Evolutionary conservation across 169 alveolate genomes (phyloP), one percentile per base, ranked within the genome.

Genomic region (Cryptosporidium muris): DNA sequence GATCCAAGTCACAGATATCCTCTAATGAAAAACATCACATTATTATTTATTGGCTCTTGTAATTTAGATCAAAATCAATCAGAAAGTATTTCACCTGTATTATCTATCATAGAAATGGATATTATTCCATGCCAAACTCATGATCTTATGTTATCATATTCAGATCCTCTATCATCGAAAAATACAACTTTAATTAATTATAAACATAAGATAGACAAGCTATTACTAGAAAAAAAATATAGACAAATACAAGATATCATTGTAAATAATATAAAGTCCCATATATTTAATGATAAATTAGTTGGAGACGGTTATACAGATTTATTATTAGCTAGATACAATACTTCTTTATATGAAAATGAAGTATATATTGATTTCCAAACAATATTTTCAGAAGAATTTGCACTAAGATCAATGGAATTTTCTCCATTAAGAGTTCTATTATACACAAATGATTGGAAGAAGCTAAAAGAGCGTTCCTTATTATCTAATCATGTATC

Each of bases 361-460:
- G 45, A 34, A 42, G 45, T 74, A 6, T 48, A 58, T 25, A n/a
- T 74, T 16, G 85, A 74, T 14, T 51, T 74, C 14, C 16, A 58
- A 25, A 60, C 85, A 25, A 51, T 74, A n/a, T 62, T 74, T 7
- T 74, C 85, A 25, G 85, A 74, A 5, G 85, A 74, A 36, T 14
- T 51, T 5, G 12, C 16, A 16, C 1, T 74, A 37, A 74, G 68
- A 36, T 74, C 85, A 5, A 4, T 3, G 4, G 64, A 74, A 8
- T 58, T 74, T 34, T 60, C 80, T 12, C 25, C 51, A 42, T 5
- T 45, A 2, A 64, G 80, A n/a, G n/a, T 64, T 2, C n/a, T 64
- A 16, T 16, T 64, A 25, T 25, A 25, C 0, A 25, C 25, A 0
- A 25, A 53, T 8, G 2, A 53, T 6, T 5, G 40, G 34, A 8